Conservation (phyloP, 371 early-diverging fungal species). For the Saksenaea oblongispora region DNA sequence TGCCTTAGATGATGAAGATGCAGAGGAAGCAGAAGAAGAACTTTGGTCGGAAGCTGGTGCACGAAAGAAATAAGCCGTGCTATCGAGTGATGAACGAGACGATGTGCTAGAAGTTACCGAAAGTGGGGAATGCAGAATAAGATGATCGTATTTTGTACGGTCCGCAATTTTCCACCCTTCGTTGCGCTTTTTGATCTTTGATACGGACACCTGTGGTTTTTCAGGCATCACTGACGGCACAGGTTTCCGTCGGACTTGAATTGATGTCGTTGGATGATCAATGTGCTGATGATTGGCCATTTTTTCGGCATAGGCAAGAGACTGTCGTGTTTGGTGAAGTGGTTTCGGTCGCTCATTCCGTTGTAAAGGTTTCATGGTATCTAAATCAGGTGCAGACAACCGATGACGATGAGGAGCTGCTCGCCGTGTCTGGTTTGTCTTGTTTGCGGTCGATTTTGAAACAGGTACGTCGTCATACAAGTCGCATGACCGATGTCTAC, state of each 20-base stretch:
- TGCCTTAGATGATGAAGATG: background rate
- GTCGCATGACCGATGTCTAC: background rate
- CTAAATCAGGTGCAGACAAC: background rate
- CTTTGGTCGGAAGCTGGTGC: background rate
- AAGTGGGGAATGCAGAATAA: conserved; percentile 12
- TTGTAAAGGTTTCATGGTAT: background rate
- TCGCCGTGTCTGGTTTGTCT: conserved; percentile 3
- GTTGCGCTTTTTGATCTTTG: background rate
- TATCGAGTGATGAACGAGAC: background rate
- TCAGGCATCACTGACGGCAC: conserved; percentile 2
- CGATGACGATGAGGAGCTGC: background rate
- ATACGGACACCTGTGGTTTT: background rate
- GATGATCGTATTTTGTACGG: background rate
- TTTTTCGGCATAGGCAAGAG: background rate
- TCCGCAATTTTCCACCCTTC: conserved; percentile 2
- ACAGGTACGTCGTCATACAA: background rate
- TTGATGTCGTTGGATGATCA: background rate
- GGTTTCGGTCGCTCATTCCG: background rate
- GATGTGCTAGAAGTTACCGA: conserved; percentile 3
- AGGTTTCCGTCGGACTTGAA: conserved; percentile 8
- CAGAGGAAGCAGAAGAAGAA: background rate
- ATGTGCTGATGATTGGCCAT: background rate
- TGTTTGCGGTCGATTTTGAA: background rate
- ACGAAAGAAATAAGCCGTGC: background rate
- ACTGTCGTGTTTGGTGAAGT: background rate